Evolutionary conservation across 495 filamentous ascomycete genomes (phyloP).

Genomic region (Neurospora cerealis): DNA sequence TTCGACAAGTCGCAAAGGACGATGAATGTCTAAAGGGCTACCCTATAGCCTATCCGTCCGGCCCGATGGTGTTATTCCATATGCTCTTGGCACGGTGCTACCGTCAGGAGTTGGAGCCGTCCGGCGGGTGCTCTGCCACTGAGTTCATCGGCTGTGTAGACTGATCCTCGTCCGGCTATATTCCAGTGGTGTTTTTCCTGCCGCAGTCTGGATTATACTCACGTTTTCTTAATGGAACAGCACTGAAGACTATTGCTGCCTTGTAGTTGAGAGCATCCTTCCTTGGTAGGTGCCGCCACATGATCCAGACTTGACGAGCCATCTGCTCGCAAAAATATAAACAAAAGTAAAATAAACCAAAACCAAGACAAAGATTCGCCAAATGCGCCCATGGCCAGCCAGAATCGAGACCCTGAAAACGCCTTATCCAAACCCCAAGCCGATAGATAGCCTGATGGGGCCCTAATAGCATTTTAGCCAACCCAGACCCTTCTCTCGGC

Average conservation of each 20-base stretch:
- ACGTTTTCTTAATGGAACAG: not conserved
- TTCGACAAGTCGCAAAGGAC: not conserved
- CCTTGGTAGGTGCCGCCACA: not conserved
- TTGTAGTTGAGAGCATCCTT: not conserved
- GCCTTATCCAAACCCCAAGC: not conserved
- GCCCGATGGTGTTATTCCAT: not conserved
- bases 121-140: not conserved
- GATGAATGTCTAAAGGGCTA: not conserved
- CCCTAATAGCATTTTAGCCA: constrained; percentile 1
- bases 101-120: not conserved
- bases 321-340: not conserved
- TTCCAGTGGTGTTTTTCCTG: not conserved
- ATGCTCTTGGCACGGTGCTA: not conserved
- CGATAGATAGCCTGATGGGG: constrained; percentile 8
- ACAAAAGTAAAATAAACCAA: not conserved
- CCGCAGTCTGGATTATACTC: too few species aligned
- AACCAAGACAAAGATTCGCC: not conserved
- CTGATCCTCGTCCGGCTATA: not conserved
- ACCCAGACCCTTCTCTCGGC: constrained; percentile 23
- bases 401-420: not conserved
- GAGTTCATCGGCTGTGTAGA: not conserved
- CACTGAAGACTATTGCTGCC: not conserved
- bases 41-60: not conserved
- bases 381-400: not conserved
- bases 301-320: not conserved